phyloP scores from a whole-genome alignment of 208 protist genomes.

The Endotrypanum monterogeii region DNA sequence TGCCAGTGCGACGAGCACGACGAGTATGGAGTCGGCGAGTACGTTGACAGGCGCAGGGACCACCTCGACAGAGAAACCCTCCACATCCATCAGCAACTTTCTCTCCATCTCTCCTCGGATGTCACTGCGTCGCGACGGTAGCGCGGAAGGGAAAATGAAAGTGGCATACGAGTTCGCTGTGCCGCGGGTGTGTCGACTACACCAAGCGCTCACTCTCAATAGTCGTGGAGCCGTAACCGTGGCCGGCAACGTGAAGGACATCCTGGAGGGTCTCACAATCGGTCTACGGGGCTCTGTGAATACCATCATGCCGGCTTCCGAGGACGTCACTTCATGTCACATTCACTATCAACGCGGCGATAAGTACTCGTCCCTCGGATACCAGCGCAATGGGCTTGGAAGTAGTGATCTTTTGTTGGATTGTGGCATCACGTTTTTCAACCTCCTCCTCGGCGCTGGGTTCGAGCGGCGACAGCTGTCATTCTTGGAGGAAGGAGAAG shows the following conservation, averaged over 20 bases:
- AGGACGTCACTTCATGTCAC: constrained; percentile 66
- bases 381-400: constrained; percentile 84
- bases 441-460: constrained; percentile 77
- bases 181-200: constrained; percentile 65
- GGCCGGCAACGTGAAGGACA: constrained; percentile 45
- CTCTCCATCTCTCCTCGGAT: constrained; percentile 79
- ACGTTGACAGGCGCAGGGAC: not conserved
- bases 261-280: constrained; percentile 73
- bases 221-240: constrained; percentile 60
- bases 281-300: constrained; percentile 64
- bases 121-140: constrained; percentile 59
- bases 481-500: constrained; percentile 75
- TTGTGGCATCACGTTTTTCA: constrained; percentile 82
- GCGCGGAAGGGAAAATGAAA: constrained; percentile 77
- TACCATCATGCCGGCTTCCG: constrained; percentile 80
- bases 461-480: constrained; percentile 84
- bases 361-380: constrained; percentile 70
- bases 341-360: constrained; percentile 74
- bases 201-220: constrained; percentile 66
- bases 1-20: constrained; percentile 2
- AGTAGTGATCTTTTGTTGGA: constrained; percentile 87
- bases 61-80: not conserved
- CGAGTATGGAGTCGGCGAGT: not conserved
- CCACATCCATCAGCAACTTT: constrained; percentile 26
- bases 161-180: constrained; percentile 58